These are phyloP conservation scores for Papiliotrema laurentii DNA, from an alignment of 1,284 basidiomycete species.

Conservation along the genomic window DNA sequence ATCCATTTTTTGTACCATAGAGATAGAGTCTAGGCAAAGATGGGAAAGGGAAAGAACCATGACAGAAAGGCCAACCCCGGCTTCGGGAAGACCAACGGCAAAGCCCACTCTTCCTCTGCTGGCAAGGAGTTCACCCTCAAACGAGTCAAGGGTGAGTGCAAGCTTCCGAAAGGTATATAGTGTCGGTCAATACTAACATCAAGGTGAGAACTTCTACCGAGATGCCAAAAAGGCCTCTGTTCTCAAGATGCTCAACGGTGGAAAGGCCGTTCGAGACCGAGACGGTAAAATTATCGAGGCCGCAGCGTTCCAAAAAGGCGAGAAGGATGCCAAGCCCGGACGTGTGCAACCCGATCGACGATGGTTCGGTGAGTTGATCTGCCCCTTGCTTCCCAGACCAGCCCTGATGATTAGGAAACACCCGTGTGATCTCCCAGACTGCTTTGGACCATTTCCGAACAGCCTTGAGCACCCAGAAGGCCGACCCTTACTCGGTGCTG, in stretches of 20 bases:
- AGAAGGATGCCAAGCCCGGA: constrained; percentile 79
- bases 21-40: constrained; percentile 11
- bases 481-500: constrained; percentile 91
- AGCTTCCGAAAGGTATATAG: background rate
- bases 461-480: constrained; percentile 71
- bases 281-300: constrained; percentile 87
- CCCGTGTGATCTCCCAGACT: constrained; percentile 93
- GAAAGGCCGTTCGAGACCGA: constrained; percentile 79
- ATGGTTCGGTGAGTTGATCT: constrained; percentile 76
- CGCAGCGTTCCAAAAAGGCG: constrained; percentile 87
- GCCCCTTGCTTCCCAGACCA: background rate
- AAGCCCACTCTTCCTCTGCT: constrained; percentile 27
- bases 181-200: background rate
- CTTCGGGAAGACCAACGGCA: constrained; percentile 32
- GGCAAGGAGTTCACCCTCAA: constrained; percentile 50
- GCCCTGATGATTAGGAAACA: constrained; percentile 66
- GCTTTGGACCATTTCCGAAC: constrained; percentile 92
- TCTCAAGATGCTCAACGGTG: constrained; percentile 85
- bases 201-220: constrained; percentile 83
- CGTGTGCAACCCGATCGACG: constrained; percentile 86
- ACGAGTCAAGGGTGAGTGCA: constrained; percentile 25
- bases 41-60: constrained; percentile 49
- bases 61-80: constrained; percentile 37
- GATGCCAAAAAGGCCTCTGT: constrained; percentile 77
- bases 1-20: constrained; percentile 2